These are phyloP conservation scores for Alternaria gaisen DNA, from an alignment of 2,329 filamentous ascomycete genomes.

Conservation along the genomic window DNA sequence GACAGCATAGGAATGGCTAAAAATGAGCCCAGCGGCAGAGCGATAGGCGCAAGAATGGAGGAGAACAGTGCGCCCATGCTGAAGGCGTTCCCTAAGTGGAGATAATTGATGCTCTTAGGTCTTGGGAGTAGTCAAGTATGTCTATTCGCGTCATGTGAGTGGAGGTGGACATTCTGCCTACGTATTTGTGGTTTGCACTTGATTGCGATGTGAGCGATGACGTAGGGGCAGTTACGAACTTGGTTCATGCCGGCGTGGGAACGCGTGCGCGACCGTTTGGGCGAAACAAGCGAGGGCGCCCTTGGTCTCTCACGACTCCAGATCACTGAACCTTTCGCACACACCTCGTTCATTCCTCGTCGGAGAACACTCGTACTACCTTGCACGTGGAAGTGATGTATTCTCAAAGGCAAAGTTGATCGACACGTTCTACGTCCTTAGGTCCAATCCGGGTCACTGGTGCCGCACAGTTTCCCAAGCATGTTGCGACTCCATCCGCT, in stretches of 20 bases:
- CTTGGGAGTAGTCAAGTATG: background rate
- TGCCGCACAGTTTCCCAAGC: no score
- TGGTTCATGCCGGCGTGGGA: slow-evolving; percentile 11
- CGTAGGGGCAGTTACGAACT: slow-evolving; percentile 11
- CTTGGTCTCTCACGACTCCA: background rate
- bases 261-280: slow-evolving; percentile 3
- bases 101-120: background rate
- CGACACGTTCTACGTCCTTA: no score
- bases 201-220: slow-evolving; percentile 16
- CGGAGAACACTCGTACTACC: background rate
- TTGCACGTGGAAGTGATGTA: background rate
- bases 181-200: background rate
- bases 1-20: slow-evolving; percentile 77
- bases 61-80: slow-evolving; percentile 43
- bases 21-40: slow-evolving; percentile 63
- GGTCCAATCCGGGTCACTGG: no score
- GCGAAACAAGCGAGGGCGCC: slow-evolving; percentile 8
- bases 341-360: background rate
- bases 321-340: background rate
- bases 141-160: slow-evolving; percentile 8
- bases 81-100: background rate
- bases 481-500: no score
- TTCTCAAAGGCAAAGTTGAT: background rate
- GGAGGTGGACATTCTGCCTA: background rate
- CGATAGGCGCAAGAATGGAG: slow-evolving; percentile 41